These are phyloP conservation scores for Trametes punicea DNA, from an alignment of 768 basidiomycete species.

Conservation along the genomic window DNA sequence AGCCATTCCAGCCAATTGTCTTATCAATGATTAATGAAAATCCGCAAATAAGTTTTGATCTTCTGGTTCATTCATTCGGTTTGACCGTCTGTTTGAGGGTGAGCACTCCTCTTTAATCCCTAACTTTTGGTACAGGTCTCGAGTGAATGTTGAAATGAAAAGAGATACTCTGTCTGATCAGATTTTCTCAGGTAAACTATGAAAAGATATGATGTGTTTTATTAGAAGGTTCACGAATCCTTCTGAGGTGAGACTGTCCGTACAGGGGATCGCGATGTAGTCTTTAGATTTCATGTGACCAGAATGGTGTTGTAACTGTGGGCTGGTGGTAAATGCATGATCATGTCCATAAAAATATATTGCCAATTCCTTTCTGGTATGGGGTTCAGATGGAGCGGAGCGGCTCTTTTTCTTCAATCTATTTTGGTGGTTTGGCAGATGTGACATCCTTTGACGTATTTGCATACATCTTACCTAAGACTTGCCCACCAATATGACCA, in stretches of 20 bases:
- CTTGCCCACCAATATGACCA: conserved; percentile 32
- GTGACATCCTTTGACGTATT: conserved; percentile 30
- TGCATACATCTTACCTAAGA: conserved; percentile 19
- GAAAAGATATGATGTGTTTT: conserved; percentile 12
- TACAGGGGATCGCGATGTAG: conserved; percentile 28
- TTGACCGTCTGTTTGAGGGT: conserved; percentile 42
- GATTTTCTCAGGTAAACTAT: conserved; percentile 15
- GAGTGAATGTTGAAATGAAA: conserved; percentile 33
- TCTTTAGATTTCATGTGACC: conserved; percentile 25
- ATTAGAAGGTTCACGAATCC: conserved; percentile 20
- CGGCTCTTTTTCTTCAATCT: neutral
- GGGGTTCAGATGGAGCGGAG: conserved; percentile 20
- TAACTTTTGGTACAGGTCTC: conserved; percentile 27
- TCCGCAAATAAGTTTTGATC: conserved; percentile 36
- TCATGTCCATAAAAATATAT: conserved; percentile 18
- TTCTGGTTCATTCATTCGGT: conserved; percentile 40
- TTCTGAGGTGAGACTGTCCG: conserved; percentile 19
- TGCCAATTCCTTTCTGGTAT: conserved; percentile 4
- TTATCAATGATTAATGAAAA: conserved; percentile 32
- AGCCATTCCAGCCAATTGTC: conserved; percentile 35
- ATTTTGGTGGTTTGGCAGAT: conserved; percentile 29
- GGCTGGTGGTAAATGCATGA: conserved; percentile 21
- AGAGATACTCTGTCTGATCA: conserved; percentile 20
- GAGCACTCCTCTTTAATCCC: conserved; percentile 35
- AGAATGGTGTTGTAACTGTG: conserved; percentile 19